Conservation (phyloP, 495 filamentous ascomycete genomes). For the Neurospora hispaniola region DNA sequence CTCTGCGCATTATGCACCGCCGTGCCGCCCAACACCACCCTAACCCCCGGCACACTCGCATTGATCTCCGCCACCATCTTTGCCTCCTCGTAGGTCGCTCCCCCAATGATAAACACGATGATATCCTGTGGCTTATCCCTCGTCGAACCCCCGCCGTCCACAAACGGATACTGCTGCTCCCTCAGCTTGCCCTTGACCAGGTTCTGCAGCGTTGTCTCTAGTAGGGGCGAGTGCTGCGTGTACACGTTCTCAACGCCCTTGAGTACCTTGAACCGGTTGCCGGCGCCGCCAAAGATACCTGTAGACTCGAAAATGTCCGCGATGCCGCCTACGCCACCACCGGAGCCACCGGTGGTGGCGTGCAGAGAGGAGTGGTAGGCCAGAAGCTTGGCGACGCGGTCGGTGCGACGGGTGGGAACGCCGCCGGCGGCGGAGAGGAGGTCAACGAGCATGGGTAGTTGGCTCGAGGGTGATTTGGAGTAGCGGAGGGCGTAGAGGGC, state of each 20-base stretch:
- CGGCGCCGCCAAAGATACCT: slow-evolving; percentile 81
- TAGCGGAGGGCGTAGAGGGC: slow-evolving; percentile 91
- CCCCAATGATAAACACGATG: slow-evolving; percentile 86
- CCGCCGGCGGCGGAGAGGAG: slow-evolving; percentile 67
- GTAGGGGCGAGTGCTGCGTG: slow-evolving; percentile 85
- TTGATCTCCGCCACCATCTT: slow-evolving; percentile 90
- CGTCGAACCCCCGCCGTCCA: slow-evolving; percentile 74
- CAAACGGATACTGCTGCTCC: slow-evolving; percentile 80
- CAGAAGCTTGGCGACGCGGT: slow-evolving; percentile 65
- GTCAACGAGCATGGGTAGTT: slow-evolving; percentile 72
- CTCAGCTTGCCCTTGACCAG: slow-evolving; percentile 81
- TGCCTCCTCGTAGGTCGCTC: slow-evolving; percentile 90
- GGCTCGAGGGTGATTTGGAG: slow-evolving; percentile 69
- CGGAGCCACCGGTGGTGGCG: slow-evolving; percentile 45
- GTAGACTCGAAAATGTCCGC: slow-evolving; percentile 85
- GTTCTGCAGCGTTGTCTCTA: slow-evolving; percentile 82
- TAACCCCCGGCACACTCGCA: slow-evolving; percentile 75
- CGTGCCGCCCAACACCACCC: slow-evolving; percentile 82
- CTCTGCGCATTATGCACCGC: slow-evolving; percentile 72
- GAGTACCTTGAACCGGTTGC: slow-evolving; percentile 84
- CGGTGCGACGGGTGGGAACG: slow-evolving; percentile 60
- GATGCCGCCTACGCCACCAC: slow-evolving; percentile 40
- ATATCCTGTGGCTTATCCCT: slow-evolving; percentile 95
- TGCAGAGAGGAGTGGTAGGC: slow-evolving; percentile 78
- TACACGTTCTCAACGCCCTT: slow-evolving; percentile 98